phyloP scores from a whole-genome alignment of 2,329 filamentous ascomycete species.

The Scytalidium lignicola region DNA sequence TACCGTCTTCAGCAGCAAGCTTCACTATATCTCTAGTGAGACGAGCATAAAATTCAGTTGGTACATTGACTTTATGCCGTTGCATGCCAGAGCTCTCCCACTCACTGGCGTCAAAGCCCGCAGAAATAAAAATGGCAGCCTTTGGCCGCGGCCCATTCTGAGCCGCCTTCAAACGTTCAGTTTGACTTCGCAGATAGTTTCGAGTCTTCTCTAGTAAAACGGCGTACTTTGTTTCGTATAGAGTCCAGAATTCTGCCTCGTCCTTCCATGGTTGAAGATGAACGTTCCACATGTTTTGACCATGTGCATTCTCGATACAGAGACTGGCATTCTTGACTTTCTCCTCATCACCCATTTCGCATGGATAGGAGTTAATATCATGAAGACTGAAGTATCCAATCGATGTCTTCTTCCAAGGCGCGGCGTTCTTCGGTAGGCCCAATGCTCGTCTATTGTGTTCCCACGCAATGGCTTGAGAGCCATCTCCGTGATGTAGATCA shows the following conservation, averaged over 20 bases:
- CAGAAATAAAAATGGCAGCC: slow-evolving; percentile 88
- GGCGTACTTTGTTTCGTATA: slow-evolving; percentile 77
- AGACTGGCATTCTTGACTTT: slow-evolving; percentile 92
- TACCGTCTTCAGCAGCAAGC: slow-evolving; percentile 73
- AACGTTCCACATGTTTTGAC: slow-evolving; percentile 93
- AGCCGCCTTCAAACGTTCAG: slow-evolving; percentile 54
- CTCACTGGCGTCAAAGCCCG: slow-evolving; percentile 95
- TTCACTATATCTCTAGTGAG: slow-evolving; percentile 82
- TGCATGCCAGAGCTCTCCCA: slow-evolving; percentile 94
- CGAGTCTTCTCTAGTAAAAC: slow-evolving; percentile 77
- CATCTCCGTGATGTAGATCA: slow-evolving; percentile 87
- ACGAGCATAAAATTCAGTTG: slow-evolving; percentile 91
- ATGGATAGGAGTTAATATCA: slow-evolving; percentile 98
- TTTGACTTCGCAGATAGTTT: slow-evolving; percentile 68
- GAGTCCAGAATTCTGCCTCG: slow-evolving; percentile 77
- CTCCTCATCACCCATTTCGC: slow-evolving; percentile 86
- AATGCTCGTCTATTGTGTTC: slow-evolving; percentile 71
- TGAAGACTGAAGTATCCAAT: slow-evolving; percentile 97
- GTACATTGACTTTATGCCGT: slow-evolving; percentile 89
- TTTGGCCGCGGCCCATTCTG: slow-evolving; percentile 60
- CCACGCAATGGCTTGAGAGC: slow-evolving; percentile 94
- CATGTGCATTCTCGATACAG: slow-evolving; percentile 90
- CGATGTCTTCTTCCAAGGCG: slow-evolving; percentile 72
- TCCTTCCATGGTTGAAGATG: slow-evolving; percentile 86
- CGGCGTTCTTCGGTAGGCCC: slow-evolving; percentile 62